Conservation (phyloP, 83 land plant genomes). For the Picea mariana region DNA sequence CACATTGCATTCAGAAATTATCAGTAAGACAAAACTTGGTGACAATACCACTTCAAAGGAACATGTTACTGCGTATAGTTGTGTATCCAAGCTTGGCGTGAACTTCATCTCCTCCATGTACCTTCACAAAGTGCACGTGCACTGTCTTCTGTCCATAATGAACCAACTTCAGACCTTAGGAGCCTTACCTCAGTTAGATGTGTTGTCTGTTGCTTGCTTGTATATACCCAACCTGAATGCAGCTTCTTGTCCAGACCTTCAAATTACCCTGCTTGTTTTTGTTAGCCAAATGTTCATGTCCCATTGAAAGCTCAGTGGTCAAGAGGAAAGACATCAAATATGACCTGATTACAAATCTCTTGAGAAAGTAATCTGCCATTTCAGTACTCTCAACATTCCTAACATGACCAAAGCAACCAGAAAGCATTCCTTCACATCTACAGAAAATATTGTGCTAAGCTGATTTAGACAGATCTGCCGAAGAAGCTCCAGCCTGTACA, state of each 20-base stretch:
- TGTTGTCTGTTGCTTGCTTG: not conserved
- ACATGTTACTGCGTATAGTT: not conserved
- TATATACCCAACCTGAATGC: not conserved
- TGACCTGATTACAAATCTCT: not conserved
- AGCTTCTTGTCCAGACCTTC: not conserved
- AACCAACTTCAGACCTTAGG: not conserved
- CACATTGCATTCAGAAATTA: not conserved
- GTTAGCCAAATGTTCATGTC: not conserved
- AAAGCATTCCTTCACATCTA: slow-evolving; percentile 8
- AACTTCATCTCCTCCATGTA: not conserved
- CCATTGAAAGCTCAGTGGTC: not conserved
- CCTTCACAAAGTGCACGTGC: not conserved
- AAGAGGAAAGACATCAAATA: not conserved
- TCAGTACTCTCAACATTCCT: not conserved
- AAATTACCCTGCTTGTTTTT: slow-evolving; percentile 9
- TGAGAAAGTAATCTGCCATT: not conserved
- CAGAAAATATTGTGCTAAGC: not conserved
- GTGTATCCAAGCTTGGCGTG: not conserved
- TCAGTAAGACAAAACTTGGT: not conserved
- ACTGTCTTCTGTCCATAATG: not conserved
- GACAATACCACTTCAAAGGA: not conserved
- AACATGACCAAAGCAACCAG: not conserved
- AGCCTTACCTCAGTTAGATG: not conserved
- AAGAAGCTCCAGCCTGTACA: not conserved
- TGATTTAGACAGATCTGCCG: slow-evolving; percentile 7